Percentiles rank a stretch among this genome's conserved stretches.
phyloP scores from a whole-genome alignment of 2,329 filamentous ascomycete species.

The Ophidiomyces ophidiicola region DNA sequence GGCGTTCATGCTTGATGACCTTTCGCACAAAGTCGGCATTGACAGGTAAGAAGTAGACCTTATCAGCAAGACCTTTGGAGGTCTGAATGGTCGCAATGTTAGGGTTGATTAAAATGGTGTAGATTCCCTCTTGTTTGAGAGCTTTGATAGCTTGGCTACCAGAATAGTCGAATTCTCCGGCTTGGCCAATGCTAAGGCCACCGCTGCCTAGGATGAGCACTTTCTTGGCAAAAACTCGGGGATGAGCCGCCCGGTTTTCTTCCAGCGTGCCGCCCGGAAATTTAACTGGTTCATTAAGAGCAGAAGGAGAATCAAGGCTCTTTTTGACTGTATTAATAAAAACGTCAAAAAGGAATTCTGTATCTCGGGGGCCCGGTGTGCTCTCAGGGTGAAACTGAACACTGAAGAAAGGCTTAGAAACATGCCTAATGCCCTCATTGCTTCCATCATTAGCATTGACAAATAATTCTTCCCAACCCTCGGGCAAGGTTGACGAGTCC shows the following conservation, averaged over 20 bases:
- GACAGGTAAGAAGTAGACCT: slow-evolving; percentile 96
- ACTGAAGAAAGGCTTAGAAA: slow-evolving; percentile 81
- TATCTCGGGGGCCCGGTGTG: slow-evolving; percentile 87
- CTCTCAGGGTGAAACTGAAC: slow-evolving; percentile 99
- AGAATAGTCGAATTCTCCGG: slow-evolving; percentile 97
- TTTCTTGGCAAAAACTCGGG: slow-evolving; percentile 79
- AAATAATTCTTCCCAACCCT: slow-evolving; percentile 85
- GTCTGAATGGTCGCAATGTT: slow-evolving; percentile 99
- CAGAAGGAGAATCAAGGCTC: slow-evolving; percentile 53
- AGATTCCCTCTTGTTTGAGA: slow-evolving; percentile 93
- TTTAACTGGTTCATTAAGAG: slow-evolving; percentile 59
- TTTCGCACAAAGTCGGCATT: slow-evolving; percentile 96
- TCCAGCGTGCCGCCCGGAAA: slow-evolving; percentile 77
- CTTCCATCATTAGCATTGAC: slow-evolving; percentile 97
- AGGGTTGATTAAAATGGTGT: slow-evolving; percentile 95
- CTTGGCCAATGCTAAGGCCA: slow-evolving; percentile 92
- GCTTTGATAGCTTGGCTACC: slow-evolving; percentile 98
- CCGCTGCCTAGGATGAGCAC: slow-evolving; percentile 88
- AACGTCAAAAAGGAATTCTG: slow-evolving; percentile 92
- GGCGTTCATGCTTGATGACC: slow-evolving; percentile 86
- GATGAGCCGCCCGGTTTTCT: slow-evolving; percentile 65
- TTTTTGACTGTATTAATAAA: slow-evolving; percentile 77
- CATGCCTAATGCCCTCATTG: slow-evolving; percentile 93
- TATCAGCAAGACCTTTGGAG: slow-evolving; percentile 92
- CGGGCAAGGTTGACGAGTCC: slow-evolving; percentile 60